Conservation (phyloP, 352 stramenopile species). For the Blastocystis hominis region DNA sequence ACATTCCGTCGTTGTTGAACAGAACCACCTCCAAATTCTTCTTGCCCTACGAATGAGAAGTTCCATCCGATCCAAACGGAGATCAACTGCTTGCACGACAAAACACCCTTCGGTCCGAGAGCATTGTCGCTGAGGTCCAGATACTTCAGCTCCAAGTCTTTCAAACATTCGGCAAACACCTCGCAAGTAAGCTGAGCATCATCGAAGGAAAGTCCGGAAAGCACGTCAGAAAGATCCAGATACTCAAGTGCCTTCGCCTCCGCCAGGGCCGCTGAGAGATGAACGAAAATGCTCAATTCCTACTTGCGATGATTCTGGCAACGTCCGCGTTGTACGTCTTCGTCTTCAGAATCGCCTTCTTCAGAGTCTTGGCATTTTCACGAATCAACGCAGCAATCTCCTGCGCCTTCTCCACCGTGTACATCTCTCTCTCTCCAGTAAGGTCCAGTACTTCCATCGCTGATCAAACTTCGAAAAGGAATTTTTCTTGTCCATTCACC, state of each 20-base stretch:
- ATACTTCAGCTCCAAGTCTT: slow-evolving; percentile 27
- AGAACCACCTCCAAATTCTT: slow-evolving; percentile 31
- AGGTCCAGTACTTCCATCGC: slow-evolving; percentile 46
- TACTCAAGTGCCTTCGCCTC: neutral
- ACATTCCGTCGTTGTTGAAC: slow-evolving; percentile 51
- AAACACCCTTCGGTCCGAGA: slow-evolving; percentile 1
- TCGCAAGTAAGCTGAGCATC: slow-evolving; percentile 43
- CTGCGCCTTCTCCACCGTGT: slow-evolving; percentile 17
- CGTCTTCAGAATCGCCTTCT: neutral
- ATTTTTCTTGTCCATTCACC: neutral
- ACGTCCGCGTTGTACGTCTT: slow-evolving; percentile 46
- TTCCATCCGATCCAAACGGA: neutral
- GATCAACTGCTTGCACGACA: slow-evolving; percentile 23
- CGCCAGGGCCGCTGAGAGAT: neutral
- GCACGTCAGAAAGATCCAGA: slow-evolving; percentile 9
- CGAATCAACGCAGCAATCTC: neutral
- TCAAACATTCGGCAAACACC: slow-evolving; percentile 22
- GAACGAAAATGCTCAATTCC: neutral
- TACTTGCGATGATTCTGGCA: slow-evolving; percentile 3
- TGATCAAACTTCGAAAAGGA: neutral
- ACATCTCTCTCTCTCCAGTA: slow-evolving; percentile 27
- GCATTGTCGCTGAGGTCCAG: slow-evolving; percentile 47
- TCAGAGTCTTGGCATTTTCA: neutral
- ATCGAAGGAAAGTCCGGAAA: slow-evolving; percentile 48
- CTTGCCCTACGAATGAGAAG: neutral